phyloP scores from a whole-genome alignment of 2,329 filamentous ascomycete species.

The Arthroderma sp. region DNA sequence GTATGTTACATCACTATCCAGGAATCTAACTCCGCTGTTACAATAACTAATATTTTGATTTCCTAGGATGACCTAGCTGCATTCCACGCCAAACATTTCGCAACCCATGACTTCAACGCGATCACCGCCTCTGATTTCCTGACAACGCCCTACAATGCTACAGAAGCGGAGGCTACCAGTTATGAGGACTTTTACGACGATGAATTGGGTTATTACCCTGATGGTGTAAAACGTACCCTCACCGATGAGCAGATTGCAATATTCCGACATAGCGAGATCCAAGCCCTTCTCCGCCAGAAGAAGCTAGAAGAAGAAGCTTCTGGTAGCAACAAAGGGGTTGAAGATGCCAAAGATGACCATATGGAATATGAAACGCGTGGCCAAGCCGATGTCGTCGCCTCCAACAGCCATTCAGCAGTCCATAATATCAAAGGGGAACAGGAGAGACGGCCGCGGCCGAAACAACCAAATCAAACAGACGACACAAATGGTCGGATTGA shows the following conservation, averaged over 20 bases:
- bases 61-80: not conserved
- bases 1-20: not conserved
- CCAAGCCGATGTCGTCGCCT: not conserved
- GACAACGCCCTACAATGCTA: not conserved
- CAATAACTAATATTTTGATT: not conserved
- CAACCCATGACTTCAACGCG: not conserved
- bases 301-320: constrained; percentile 23
- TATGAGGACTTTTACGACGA: constrained; percentile 34
- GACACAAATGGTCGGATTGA: not conserved
- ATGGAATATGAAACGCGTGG: not conserved
- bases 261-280: constrained; percentile 79
- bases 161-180: not conserved
- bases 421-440: not conserved
- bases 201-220: constrained; percentile 68
- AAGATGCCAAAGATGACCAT: constrained; percentile 11
- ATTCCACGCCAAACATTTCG: constrained; percentile 4
- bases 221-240: constrained; percentile 77
- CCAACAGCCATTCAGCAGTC: no score
- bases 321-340: not conserved
- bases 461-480: not conserved
- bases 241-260: constrained; percentile 86
- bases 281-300: constrained; percentile 50
- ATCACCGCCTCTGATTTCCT: not conserved
- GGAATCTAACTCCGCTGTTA: not conserved
- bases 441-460: not conserved